A percentile compares a stretch with the other conserved stretches of the same genome.
Evolutionary conservation across 2,329 filamentous ascomycete species (phyloP).

Genomic region (Colletotrichum paranaense): DNA sequence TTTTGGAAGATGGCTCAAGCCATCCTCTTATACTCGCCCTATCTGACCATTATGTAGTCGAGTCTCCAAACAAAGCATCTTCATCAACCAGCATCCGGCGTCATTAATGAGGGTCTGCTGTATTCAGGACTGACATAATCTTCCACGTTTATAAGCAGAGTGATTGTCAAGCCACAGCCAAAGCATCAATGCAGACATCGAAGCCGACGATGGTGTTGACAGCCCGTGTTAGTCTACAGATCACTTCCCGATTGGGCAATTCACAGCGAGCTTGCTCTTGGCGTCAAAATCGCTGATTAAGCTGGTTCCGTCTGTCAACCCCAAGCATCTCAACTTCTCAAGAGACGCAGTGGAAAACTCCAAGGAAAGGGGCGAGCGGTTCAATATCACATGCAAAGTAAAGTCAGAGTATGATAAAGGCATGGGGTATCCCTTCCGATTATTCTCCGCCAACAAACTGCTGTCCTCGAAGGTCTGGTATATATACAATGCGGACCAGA

Average conservation of each 20-base stretch:
- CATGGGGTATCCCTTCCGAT: conserved; percentile 23
- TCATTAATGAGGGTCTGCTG: neutral
- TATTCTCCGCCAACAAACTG: conserved; percentile 25
- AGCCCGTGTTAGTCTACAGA: neutral
- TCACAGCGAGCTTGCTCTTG: neutral
- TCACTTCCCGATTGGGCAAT: neutral
- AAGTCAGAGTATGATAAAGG: neutral
- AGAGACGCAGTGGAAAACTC: neutral
- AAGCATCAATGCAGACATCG: neutral
- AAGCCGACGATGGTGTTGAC: neutral
- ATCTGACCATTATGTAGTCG: neutral
- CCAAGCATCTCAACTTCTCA: neutral
- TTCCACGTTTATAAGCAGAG: neutral
- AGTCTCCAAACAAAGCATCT: neutral
- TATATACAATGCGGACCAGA: conserved; percentile 27
- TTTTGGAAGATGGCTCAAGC: neutral
- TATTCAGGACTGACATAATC: neutral
- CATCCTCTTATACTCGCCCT: neutral
- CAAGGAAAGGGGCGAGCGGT: neutral
- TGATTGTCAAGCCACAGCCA: neutral
- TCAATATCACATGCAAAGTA: neutral
- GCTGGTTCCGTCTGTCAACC: neutral
- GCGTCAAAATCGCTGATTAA: neutral
- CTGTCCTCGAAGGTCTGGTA: conserved; percentile 24
- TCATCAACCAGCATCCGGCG: neutral